Conservation (phyloP, 305 asterid genomes). For the Ilex paraguariensis region DNA sequence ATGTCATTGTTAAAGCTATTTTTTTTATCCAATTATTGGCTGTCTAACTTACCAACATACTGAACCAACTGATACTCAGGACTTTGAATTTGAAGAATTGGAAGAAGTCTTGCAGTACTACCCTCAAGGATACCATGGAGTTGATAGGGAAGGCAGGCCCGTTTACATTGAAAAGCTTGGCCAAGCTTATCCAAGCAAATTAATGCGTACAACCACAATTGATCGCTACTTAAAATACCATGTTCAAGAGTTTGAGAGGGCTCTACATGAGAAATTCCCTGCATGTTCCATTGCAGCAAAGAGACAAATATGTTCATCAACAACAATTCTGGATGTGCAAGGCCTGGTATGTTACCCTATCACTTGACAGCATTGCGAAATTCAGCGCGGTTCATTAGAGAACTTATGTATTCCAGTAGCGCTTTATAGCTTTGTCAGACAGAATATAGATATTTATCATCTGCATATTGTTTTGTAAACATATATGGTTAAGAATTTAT, state of each 20-base stretch:
- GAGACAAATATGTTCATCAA: slow-evolving; percentile 50
- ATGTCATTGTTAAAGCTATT: no score
- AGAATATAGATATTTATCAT: no score
- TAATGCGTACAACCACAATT: slow-evolving; percentile 55
- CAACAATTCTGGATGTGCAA: slow-evolving; percentile 76
- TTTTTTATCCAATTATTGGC: no score
- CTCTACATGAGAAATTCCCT: slow-evolving; percentile 52
- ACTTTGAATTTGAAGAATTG: slow-evolving; percentile 58
- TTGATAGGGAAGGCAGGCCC: slow-evolving; percentile 74
- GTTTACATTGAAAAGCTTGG: slow-evolving; percentile 72
- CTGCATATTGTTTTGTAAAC: no score
- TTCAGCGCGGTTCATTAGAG: slow-evolving; percentile 1
- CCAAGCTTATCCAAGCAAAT: slow-evolving; percentile 46
- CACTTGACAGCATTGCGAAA: slow-evolving; percentile 13
- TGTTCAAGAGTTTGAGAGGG: slow-evolving; percentile 72
- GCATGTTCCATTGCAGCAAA: slow-evolving; percentile 68
- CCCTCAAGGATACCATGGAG: slow-evolving; percentile 91
- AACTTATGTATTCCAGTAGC: no score
- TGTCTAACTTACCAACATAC: no score
- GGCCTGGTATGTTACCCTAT: slow-evolving; percentile 65
- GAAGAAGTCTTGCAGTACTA: slow-evolving; percentile 51
- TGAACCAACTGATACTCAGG: slow-evolving; percentile 31
- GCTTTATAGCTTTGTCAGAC: no score
- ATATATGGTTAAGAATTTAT: no score
- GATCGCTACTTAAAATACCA: slow-evolving; percentile 56